phyloP scores from a whole-genome alignment of 2,329 filamentous ascomycete genomes.

The Rhexocercosporidium sp. region DNA sequence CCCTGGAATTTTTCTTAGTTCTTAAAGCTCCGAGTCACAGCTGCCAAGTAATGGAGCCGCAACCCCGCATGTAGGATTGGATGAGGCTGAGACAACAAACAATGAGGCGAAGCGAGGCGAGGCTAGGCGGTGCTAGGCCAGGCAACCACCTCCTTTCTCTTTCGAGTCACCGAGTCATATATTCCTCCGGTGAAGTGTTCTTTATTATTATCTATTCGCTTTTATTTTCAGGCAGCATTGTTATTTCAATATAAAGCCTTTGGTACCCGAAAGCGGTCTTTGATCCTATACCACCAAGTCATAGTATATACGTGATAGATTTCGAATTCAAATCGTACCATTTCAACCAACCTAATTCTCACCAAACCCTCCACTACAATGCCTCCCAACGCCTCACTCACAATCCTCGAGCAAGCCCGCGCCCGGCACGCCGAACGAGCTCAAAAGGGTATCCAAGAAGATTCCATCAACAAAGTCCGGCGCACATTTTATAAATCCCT shows the following conservation, averaged over 20 bases:
- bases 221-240: neutral
- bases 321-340: no score
- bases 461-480: neutral
- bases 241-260: neutral
- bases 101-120: neutral
- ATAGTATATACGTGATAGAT: no score
- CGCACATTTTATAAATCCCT: slow-evolving; percentile 43
- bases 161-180: neutral
- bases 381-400: neutral
- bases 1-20: neutral
- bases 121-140: neutral
- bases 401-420: slow-evolving; percentile 10
- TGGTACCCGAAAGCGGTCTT: neutral
- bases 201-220: neutral
- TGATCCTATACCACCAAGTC: no score
- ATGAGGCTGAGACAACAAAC: neutral
- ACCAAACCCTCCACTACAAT: neutral
- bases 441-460: neutral
- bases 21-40: neutral
- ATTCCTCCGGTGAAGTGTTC: neutral
- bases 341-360: neutral
- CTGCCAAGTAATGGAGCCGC: neutral
- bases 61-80: neutral
- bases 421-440: slow-evolving; percentile 5
- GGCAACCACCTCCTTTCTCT: neutral